Evolutionary conservation across 2,329 filamentous ascomycete genomes (phyloP).

Genomic region (Fusarium piperis): DNA sequence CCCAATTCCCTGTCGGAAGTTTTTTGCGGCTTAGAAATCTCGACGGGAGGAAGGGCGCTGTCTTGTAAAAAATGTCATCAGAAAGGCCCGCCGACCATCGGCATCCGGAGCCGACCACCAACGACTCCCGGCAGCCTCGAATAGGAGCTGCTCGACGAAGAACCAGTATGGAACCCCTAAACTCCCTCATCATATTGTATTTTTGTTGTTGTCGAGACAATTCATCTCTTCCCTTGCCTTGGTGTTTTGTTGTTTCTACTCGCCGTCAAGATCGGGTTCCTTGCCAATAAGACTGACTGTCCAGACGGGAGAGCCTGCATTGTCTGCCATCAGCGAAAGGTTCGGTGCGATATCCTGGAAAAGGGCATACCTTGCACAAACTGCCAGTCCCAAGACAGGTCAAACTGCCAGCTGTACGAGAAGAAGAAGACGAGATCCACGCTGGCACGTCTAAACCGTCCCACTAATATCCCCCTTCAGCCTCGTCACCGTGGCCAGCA

Average conservation of each 20-base stretch:
- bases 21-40: neutral
- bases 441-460: constrained; percentile 40
- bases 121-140: neutral
- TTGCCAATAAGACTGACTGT: neutral
- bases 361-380: constrained; percentile 60
- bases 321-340: constrained; percentile 60
- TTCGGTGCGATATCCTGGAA: constrained; percentile 59
- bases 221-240: neutral
- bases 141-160: constrained; percentile 3
- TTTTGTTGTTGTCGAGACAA: neutral
- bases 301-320: constrained; percentile 55
- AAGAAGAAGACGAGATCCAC: constrained; percentile 56
- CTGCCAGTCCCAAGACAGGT: constrained; percentile 53
- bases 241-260: neutral
- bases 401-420: constrained; percentile 58
- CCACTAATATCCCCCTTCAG: constrained; percentile 53
- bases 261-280: neutral
- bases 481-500: constrained; percentile 53
- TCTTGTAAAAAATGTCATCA: constrained; percentile 11
- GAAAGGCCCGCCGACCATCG: constrained; percentile 2
- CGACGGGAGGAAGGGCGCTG: neutral
- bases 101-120: neutral
- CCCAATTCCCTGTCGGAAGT: neutral
- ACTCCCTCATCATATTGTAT: neutral
- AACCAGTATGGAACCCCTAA: constrained; percentile 19